phyloP scores from a whole-genome alignment of 345 rosid species.

The Durio zibethinus region DNA sequence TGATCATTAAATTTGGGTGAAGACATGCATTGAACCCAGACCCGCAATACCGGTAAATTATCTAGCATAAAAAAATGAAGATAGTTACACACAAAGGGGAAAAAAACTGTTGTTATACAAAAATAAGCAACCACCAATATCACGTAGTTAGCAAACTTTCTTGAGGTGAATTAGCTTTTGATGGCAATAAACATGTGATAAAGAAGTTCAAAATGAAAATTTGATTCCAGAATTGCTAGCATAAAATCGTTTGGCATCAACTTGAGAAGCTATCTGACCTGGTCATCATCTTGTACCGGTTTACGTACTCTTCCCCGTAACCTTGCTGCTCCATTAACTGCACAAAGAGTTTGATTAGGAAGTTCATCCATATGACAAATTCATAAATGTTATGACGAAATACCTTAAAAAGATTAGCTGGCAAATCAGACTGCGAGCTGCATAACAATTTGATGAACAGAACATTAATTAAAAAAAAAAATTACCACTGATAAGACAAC shows the following conservation, averaged over 20 bases:
- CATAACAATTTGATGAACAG: constrained; percentile 18
- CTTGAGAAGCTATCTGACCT: constrained; percentile 41
- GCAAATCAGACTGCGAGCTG: constrained; percentile 92
- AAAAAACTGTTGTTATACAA: not conserved
- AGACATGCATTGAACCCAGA: not conserved
- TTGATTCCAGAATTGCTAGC: not conserved
- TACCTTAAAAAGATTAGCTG: constrained; percentile 89
- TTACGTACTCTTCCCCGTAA: constrained; percentile 81
- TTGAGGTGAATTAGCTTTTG: not conserved
- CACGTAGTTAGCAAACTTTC: not conserved
- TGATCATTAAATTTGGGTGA: constrained; percentile 5
- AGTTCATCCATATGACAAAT: not conserved
- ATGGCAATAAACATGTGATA: not conserved
- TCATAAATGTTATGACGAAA: constrained; percentile 6
- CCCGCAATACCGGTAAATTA: not conserved
- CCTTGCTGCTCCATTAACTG: constrained; percentile 95
- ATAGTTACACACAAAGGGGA: not conserved
- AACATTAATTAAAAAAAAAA: not conserved
- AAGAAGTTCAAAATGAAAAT: not conserved
- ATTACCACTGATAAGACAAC: not conserved
- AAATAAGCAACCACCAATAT: not conserved
- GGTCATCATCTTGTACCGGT: constrained; percentile 96
- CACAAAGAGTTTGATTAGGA: constrained; percentile 23
- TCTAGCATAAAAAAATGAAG: not conserved
- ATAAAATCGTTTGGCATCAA: not conserved